phyloP scores from a whole-genome alignment of 2,329 filamentous ascomycete genomes.

The Atkinsonella hypoxylon region DNA sequence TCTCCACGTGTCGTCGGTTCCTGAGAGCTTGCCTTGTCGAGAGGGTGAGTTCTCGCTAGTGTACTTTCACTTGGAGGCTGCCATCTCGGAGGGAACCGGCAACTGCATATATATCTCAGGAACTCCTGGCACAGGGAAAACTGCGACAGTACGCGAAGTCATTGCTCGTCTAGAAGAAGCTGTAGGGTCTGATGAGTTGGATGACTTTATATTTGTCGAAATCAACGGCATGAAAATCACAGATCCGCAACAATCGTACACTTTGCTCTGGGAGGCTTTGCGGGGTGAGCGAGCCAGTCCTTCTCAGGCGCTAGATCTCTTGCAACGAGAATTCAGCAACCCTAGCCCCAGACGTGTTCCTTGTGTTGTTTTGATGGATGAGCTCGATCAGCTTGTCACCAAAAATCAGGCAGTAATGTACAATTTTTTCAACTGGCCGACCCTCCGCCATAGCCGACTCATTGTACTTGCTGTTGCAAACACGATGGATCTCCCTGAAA shows the following conservation, averaged over 20 bases:
- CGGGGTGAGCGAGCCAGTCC: slow-evolving; percentile 89
- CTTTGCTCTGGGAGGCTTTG: slow-evolving; percentile 88
- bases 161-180: slow-evolving; percentile 80
- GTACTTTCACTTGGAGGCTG: slow-evolving; percentile 85
- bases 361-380: slow-evolving; percentile 96
- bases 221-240: slow-evolving; percentile 99
- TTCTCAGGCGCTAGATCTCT: slow-evolving; percentile 76
- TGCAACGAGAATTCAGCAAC: slow-evolving; percentile 86
- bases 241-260: slow-evolving; percentile 92
- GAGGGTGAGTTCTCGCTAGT: slow-evolving; percentile 87
- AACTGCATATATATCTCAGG: slow-evolving; percentile 98
- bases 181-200: slow-evolving; percentile 79
- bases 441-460: slow-evolving; percentile 75
- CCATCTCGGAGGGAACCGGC: slow-evolving; percentile 85
- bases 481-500: slow-evolving; percentile 95
- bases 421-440: slow-evolving; percentile 99
- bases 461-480: slow-evolving; percentile 97
- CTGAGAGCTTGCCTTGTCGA: slow-evolving; percentile 76
- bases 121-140: slow-evolving; percentile 96
- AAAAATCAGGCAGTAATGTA: slow-evolving; percentile 99
- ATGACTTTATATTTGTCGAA: slow-evolving; percentile 98
- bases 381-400: slow-evolving; percentile 93
- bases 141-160: slow-evolving; percentile 91
- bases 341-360: slow-evolving; percentile 85
- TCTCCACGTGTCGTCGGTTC: slow-evolving; percentile 88